Evolutionary conservation across 441 rosid genomes (phyloP).

Genomic region (Aquilaria agallochum): DNA sequence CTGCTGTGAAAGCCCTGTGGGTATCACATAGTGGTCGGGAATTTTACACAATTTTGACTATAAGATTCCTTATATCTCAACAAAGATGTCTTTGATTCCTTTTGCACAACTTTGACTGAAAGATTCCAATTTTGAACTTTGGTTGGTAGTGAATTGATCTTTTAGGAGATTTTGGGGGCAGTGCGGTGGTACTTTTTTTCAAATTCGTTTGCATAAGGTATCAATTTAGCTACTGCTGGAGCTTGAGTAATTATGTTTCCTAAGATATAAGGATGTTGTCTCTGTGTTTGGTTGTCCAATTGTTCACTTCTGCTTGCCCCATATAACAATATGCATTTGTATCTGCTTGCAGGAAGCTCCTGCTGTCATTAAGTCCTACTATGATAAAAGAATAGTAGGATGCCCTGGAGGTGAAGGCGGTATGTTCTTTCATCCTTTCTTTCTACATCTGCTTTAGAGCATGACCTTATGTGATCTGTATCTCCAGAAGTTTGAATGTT

Average conservation of each 20-base stretch:
- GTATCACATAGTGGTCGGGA: too few species aligned
- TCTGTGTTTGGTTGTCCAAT: not conserved
- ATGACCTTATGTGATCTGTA: not conserved
- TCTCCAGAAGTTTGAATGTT: not conserved
- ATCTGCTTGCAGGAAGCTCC: slow-evolving; percentile 51
- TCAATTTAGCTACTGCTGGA: not conserved
- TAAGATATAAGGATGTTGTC: not conserved
- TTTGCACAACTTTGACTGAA: too few species aligned
- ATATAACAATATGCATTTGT: slow-evolving; percentile 1
- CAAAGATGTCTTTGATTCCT: too few species aligned
- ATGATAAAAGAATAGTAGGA: slow-evolving; percentile 79
- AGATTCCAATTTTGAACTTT: too few species aligned
- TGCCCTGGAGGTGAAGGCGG: slow-evolving; percentile 93
- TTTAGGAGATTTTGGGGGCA: not conserved
- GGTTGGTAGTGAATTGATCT: too few species aligned
- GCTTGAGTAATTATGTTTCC: not conserved
- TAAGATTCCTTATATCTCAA: too few species aligned
- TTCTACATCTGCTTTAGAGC: not conserved
- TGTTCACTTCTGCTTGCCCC: not conserved
- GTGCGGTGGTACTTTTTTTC: not conserved
- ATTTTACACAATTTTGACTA: too few species aligned
- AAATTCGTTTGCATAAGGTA: not conserved
- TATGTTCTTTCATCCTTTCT: slow-evolving; percentile 21
- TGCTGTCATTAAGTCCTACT: slow-evolving; percentile 65
- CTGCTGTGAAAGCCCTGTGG: too few species aligned